Conservation (phyloP, 2,329 filamentous ascomycete genomes). For the Achaetomium macrosporum region DNA sequence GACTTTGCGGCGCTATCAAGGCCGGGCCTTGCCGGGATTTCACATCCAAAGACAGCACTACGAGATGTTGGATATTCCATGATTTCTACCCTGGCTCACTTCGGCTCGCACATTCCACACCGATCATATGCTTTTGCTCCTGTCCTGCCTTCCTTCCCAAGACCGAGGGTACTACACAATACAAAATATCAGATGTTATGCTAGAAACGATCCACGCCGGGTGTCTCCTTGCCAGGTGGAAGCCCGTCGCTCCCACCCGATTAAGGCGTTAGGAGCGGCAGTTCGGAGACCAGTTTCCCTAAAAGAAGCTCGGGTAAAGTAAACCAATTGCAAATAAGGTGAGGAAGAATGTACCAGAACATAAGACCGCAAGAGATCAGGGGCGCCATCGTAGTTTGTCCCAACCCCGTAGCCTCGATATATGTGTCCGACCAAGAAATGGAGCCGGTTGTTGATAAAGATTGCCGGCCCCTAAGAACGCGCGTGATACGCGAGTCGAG, state of each 20-base stretch:
- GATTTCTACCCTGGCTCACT: no score
- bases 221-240: not conserved
- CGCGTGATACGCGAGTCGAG: no score
- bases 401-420: not conserved
- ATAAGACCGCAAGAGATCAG: not conserved
- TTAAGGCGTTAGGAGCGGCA: not conserved
- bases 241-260: not conserved
- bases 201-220: not conserved
- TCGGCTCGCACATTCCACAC: not conserved
- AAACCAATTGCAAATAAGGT: not conserved
- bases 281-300: not conserved
- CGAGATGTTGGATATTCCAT: no score
- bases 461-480: no score
- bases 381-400: not conserved
- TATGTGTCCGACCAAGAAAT: no score
- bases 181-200: constrained; percentile 13
- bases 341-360: no score
- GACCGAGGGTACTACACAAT: not conserved
- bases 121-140: not conserved
- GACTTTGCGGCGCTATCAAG: no score
- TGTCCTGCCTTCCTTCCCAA: not conserved
- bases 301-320: no score
- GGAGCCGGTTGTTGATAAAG: no score
- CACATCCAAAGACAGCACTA: no score
- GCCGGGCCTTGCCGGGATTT: no score